A percentile compares a stretch with the other conserved stretches of the same genome.
Evolutionary conservation across 306 rosid species (phyloP).

Genomic region (Quercus robur): DNA sequence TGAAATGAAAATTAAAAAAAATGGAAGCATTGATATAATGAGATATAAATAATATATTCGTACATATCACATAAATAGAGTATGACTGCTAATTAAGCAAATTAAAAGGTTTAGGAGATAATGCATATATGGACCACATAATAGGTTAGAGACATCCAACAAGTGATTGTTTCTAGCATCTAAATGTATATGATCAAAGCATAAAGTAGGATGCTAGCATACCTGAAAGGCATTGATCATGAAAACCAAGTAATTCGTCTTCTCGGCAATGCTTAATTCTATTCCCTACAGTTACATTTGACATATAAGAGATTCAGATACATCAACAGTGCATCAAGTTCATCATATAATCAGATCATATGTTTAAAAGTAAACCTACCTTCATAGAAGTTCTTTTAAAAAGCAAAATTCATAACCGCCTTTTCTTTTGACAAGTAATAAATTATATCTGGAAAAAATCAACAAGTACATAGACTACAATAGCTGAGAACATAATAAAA

Average conservation of each 20-base stretch:
- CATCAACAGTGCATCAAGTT: not conserved
- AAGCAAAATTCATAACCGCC: not conserved
- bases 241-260: conserved; percentile 91
- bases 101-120: not conserved
- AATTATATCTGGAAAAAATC: too few species aligned
- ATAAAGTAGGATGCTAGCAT: conserved; percentile 23
- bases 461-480: too few species aligned
- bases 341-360: not conserved
- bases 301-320: conserved; percentile 22
- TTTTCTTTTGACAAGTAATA: too few species aligned
- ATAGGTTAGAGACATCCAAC: not conserved
- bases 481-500: too few species aligned
- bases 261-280: conserved; percentile 79
- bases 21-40: not conserved
- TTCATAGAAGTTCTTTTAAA: not conserved
- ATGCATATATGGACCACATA: not conserved
- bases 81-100: not conserved
- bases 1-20: not conserved
- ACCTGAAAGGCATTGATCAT: conserved; percentile 98
- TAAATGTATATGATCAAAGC: not conserved
- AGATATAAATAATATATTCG: not conserved
- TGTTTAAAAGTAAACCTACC: not conserved
- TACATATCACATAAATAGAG: not conserved
- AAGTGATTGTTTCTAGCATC: not conserved
- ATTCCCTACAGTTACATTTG: conserved; percentile 65